Conservation (phyloP, 495 filamentous ascomycete genomes). For the Aspergillus panamensis region DNA sequence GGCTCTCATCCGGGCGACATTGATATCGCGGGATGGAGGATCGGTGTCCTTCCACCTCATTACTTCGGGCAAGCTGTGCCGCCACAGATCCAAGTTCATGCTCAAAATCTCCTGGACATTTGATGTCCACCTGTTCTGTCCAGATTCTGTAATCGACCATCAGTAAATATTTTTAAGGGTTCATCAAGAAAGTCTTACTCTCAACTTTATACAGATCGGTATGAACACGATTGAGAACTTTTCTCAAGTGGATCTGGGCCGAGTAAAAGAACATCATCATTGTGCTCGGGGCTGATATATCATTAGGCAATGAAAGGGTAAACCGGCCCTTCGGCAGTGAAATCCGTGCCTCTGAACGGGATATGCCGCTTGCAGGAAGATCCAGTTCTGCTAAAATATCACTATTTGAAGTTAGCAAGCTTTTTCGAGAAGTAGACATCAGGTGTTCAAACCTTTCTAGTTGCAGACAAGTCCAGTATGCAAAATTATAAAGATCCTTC, state of each 20-base stretch:
- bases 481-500: conserved; percentile 62
- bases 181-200: conserved; percentile 26
- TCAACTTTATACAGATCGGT: conserved; percentile 70
- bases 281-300: conserved; percentile 32
- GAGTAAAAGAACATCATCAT: conserved; percentile 74
- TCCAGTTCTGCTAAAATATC: conserved; percentile 91
- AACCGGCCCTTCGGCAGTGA: conserved; percentile 51
- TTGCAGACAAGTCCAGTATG: conserved; percentile 93
- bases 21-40: conserved; percentile 68
- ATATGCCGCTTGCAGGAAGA: conserved; percentile 73
- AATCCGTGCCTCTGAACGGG: conserved; percentile 67
- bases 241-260: conserved; percentile 81
- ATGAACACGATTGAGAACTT: conserved; percentile 80
- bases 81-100: conserved; percentile 51
- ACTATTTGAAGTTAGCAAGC: conserved; percentile 39
- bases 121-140: conserved; percentile 29
- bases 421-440: neutral
- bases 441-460: conserved; percentile 68
- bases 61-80: conserved; percentile 38
- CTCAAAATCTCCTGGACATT: conserved; percentile 38
- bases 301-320: conserved; percentile 32
- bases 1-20: conserved; percentile 78
- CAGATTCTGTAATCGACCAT: conserved; percentile 22
- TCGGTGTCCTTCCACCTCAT: conserved; percentile 68
- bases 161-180: neutral